phyloP scores from a whole-genome alignment of 108 stramenopile genomes.

The Fistulifera pelliculosa region DNA sequence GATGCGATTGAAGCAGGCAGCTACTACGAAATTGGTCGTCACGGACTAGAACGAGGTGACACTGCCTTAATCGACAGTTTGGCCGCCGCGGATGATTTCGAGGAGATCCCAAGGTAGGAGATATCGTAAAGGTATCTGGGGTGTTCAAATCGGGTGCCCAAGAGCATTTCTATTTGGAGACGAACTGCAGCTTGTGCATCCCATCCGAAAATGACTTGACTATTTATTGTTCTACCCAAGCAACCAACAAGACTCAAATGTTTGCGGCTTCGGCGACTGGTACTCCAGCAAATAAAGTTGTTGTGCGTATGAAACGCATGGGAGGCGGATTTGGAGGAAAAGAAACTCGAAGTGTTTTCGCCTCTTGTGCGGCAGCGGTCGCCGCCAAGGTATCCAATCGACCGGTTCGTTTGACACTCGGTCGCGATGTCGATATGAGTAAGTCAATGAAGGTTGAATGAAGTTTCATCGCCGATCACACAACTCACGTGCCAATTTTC shows the following conservation, averaged over 20 bases:
- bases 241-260: conserved; percentile 81
- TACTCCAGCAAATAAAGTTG: conserved; percentile 75
- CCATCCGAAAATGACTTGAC: conserved; percentile 84
- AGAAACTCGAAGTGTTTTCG: conserved; percentile 85
- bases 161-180: conserved; percentile 95
- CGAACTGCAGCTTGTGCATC: conserved; percentile 79
- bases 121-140: conserved; percentile 63
- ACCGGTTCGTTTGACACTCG: conserved; percentile 82
- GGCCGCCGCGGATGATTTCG: conserved; percentile 10
- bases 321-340: conserved; percentile 94
- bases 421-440: conserved; percentile 88
- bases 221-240: conserved; percentile 86
- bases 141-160: conserved; percentile 78
- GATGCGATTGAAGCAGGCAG: conserved; percentile 76
- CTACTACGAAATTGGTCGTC: conserved; percentile 63
- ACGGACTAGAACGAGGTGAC: conserved; percentile 68
- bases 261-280: conserved; percentile 78
- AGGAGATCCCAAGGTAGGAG: conserved; percentile 25
- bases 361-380: conserved; percentile 79
- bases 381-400: conserved; percentile 70
- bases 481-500: not conserved
- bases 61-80: conserved; percentile 19
- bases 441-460: conserved; percentile 65
- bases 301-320: conserved; percentile 86
- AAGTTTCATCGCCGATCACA: conserved; percentile 11